Evolutionary conservation across 2,329 filamentous ascomycete species (phyloP).

Genomic region (Nemania abortiva): DNA sequence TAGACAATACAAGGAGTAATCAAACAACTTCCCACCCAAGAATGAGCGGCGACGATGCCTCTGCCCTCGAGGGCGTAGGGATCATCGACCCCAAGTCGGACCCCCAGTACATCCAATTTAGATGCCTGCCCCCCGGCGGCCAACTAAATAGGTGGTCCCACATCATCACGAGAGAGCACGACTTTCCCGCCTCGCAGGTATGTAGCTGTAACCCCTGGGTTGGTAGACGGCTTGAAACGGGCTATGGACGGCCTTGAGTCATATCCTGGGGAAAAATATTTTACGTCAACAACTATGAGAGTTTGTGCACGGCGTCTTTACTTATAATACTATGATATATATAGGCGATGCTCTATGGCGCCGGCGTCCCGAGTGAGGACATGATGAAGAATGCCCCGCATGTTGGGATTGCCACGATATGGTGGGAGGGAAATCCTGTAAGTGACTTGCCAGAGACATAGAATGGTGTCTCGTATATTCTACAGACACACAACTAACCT

Average conservation of each 20-base stretch:
- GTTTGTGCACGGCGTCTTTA: neutral
- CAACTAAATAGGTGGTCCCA: constrained; percentile 87
- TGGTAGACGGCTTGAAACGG: neutral
- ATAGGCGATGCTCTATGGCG: constrained; percentile 94
- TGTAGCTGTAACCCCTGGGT: constrained; percentile 25
- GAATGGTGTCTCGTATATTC: neutral
- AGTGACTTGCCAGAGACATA: constrained; percentile 52
- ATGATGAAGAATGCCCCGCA: constrained; percentile 93
- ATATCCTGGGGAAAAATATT: neutral
- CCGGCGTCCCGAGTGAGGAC: constrained; percentile 84
- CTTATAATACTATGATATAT: constrained; percentile 8
- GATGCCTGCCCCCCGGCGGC: constrained; percentile 63
- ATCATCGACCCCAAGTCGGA: constrained; percentile 59
- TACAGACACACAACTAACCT: constrained; percentile 26
- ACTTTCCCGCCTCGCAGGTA: constrained; percentile 91
- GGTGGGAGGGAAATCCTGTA: constrained; percentile 97
- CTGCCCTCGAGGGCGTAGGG: constrained; percentile 40
- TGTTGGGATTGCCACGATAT: constrained; percentile 89
- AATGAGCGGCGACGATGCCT: constrained; percentile 43
- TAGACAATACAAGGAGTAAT: neutral
- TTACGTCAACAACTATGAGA: neutral
- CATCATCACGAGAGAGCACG: constrained; percentile 84
- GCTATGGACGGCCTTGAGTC: too few species aligned
- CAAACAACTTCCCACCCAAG: neutral
- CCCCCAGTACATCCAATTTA: constrained; percentile 66